Evolutionary conservation across 2,329 filamentous ascomycete genomes (phyloP).

Genomic region (Lachnellula subtilissima): DNA sequence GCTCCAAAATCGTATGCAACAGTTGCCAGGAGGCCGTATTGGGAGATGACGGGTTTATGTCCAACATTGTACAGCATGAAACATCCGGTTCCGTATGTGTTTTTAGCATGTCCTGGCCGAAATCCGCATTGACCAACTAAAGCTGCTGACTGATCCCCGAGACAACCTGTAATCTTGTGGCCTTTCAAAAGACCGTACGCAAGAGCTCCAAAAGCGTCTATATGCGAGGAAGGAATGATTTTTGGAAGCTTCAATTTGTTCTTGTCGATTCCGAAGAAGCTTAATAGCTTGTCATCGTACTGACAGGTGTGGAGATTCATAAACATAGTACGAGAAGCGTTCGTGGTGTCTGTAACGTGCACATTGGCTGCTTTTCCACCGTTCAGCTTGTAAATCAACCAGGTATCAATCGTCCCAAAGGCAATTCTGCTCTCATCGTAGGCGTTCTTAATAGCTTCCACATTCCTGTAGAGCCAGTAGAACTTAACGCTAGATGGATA

Average conservation of each 20-base stretch:
- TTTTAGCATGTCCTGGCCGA: constrained; percentile 70
- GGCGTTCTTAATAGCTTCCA: constrained; percentile 59
- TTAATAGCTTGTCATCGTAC: constrained; percentile 67
- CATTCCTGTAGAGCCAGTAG: constrained; percentile 69
- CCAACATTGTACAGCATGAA: constrained; percentile 83
- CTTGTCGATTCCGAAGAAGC: constrained; percentile 69
- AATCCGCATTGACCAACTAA: constrained; percentile 78
- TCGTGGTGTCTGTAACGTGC: constrained; percentile 73
- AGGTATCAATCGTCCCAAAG: constrained; percentile 77
- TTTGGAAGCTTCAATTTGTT: constrained; percentile 68
- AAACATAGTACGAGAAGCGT: constrained; percentile 84
- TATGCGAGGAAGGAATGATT: constrained; percentile 70
- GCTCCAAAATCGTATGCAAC: constrained; percentile 72
- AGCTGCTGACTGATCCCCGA: constrained; percentile 78
- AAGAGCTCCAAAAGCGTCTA: constrained; percentile 62
- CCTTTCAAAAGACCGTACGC: constrained; percentile 59
- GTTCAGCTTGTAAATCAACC: constrained; percentile 76
- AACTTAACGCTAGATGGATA: constrained; percentile 78
- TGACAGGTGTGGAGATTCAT: constrained; percentile 73
- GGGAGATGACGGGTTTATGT: constrained; percentile 72
- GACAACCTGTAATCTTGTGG: constrained; percentile 67
- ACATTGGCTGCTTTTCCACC: constrained; percentile 61
- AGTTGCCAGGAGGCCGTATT: constrained; percentile 70
- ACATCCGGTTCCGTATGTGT: constrained; percentile 82
- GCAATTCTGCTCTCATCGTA: constrained; percentile 68